Evolutionary conservation across 2,329 filamentous ascomycete genomes (phyloP), one percentile per base, ranked within the genome.

Genomic region (Chrysoporthe austroafricana): DNA sequence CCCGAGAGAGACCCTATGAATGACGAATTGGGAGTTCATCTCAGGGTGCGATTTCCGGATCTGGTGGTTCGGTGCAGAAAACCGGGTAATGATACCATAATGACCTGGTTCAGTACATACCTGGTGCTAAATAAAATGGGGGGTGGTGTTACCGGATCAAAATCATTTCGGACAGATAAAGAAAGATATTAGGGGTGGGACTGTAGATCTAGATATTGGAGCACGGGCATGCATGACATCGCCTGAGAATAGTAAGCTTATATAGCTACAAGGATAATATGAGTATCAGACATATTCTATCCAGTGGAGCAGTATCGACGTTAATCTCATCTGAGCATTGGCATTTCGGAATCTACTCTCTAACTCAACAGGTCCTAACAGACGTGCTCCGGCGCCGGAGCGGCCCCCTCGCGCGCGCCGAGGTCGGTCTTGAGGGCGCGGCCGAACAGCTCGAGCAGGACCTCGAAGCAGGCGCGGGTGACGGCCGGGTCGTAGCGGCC

Each of bases 401-500:
- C 83, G 42, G 80, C 85, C 0, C 86, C 90, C 71, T 90, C 88
- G 72, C 84, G 82, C 46, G 87, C 84, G 0, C 95, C 94, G 68
- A 97, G 77, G 72, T 97, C 94, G 4, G 90, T 86, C 81, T 92
- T 92, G 76, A 97, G 80, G 0, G 87, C 89, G 32, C 94, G 84
- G 0, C 88, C 89, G 79, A 97, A 97, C 69, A 97, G 75, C 81
- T 97, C 94, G 18, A 96, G 83, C 73, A 97, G 80, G 78, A 97
- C 91, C 83, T 97, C 92, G 76, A 97, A 97, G 81, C 94, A 97
- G 46, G 95, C 87, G 76, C 94, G 95, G 4, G 90, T 89, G 67
- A 97, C 85, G 26, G 92, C 93, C 0, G 94, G 92, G 77, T 97
- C 94, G 75, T 97, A 97, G 36, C 94, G 86, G n/a, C 94, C 94